These are phyloP conservation scores for Myxozyma nipponensis DNA, from an alignment of 805 yeast species.

Conservation along the genomic window DNA sequence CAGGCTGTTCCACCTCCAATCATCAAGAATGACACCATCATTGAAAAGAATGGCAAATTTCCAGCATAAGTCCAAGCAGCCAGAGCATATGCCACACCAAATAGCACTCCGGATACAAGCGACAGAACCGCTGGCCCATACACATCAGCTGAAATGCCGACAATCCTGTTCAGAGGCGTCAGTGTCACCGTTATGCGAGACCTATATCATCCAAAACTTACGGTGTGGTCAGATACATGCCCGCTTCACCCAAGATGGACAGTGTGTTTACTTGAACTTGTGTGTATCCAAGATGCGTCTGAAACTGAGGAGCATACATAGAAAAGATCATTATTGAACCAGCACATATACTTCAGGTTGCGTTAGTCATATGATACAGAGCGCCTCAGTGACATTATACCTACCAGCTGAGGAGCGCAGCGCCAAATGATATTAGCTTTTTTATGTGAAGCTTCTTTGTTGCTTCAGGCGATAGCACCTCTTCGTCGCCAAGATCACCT, in stretches of 20 bases:
- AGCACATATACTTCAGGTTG: constrained; percentile 55
- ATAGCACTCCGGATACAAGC: constrained; percentile 21
- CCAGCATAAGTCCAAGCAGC: constrained; percentile 26
- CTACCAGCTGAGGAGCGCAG: constrained; percentile 22
- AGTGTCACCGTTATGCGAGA: too few species aligned
- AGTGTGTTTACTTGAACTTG: constrained; percentile 69
- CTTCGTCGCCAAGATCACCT: background rate
- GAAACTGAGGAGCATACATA: constrained; percentile 68
- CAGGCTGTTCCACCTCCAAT: constrained; percentile 43
- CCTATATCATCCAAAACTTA: too few species aligned
- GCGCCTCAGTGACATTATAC: background rate
- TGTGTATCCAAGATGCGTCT: constrained; percentile 52
- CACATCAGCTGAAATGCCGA: constrained; percentile 28
- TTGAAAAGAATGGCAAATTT: constrained; percentile 16
- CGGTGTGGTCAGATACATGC: constrained; percentile 83
- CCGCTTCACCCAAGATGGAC: constrained; percentile 69
- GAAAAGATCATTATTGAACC: constrained; percentile 84
- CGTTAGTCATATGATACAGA: background rate
- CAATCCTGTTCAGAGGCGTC: constrained; percentile 7
- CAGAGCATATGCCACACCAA: constrained; percentile 24
- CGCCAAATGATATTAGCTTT: constrained; percentile 13
- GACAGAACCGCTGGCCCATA: constrained; percentile 28
- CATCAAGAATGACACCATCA: constrained; percentile 35
- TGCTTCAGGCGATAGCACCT: background rate
- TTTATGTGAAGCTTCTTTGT: background rate